Evolutionary conservation across 768 basidiomycete genomes (phyloP).

Genomic region (Termitomyces sp.): DNA sequence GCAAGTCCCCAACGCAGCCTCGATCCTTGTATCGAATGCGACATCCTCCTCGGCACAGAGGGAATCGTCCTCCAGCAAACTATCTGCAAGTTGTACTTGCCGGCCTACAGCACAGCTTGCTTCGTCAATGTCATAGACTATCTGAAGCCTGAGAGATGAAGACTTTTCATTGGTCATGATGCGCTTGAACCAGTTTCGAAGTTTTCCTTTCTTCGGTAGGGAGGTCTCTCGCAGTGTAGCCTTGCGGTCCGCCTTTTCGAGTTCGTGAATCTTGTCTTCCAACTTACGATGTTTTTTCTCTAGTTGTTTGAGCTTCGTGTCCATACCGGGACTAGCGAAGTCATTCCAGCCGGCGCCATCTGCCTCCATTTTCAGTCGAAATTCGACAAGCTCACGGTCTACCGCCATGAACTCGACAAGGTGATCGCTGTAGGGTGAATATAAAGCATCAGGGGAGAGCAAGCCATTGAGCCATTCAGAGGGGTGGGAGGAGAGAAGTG

Average conservation of each 20-base stretch:
- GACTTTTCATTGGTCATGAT: slow-evolving; percentile 38
- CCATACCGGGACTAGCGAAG: slow-evolving; percentile 17
- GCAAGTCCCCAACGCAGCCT: slow-evolving; percentile 34
- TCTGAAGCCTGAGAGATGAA: slow-evolving; percentile 25
- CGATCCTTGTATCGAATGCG: slow-evolving; percentile 29
- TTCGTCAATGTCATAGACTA: slow-evolving; percentile 36
- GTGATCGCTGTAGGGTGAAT: slow-evolving; percentile 25
- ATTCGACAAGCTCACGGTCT: slow-evolving; percentile 22
- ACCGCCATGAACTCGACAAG: slow-evolving; percentile 21
- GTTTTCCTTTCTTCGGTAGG: slow-evolving; percentile 35
- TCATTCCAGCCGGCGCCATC: slow-evolving; percentile 11
- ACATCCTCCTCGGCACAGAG: slow-evolving; percentile 11
- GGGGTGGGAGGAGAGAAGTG: slow-evolving; percentile 4
- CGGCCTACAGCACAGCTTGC: slow-evolving; percentile 33
- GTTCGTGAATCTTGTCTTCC: slow-evolving; percentile 26
- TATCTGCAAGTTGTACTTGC: slow-evolving; percentile 22
- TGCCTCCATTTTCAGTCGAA: slow-evolving; percentile 14
- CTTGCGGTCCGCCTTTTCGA: slow-evolving; percentile 17
- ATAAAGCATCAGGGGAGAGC: slow-evolving; percentile 23
- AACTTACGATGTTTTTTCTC: slow-evolving; percentile 36
- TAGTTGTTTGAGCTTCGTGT: slow-evolving; percentile 34
- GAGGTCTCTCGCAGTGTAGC: slow-evolving; percentile 19
- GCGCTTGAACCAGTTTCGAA: slow-evolving; percentile 62
- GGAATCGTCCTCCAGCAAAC: background rate
- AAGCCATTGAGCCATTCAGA: slow-evolving; percentile 27